phyloP scores from a whole-genome alignment of 495 filamentous ascomycete species.

The Parachaetomium inaequale region DNA sequence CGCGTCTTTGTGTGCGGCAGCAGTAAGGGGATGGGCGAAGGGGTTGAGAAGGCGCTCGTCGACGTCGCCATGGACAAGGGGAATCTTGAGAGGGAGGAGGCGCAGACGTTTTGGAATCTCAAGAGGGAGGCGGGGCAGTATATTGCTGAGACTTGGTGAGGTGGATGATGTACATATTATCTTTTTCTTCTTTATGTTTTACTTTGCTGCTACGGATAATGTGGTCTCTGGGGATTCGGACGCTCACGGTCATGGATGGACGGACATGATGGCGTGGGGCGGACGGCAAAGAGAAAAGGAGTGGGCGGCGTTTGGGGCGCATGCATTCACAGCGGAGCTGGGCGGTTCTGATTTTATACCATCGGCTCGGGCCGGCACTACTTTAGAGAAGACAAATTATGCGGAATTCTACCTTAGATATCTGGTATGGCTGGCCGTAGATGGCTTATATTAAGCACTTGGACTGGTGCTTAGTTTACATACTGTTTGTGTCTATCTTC shows the following conservation, averaged over 20 bases:
- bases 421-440: neutral
- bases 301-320: slow-evolving; percentile 3
- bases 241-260: neutral
- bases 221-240: neutral
- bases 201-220: neutral
- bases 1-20: slow-evolving; percentile 94
- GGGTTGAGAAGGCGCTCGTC: slow-evolving; percentile 77
- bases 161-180: too few relatives aligned
- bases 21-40: slow-evolving; percentile 94
- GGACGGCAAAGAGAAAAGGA: neutral
- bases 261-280: neutral
- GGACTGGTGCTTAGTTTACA: neutral
- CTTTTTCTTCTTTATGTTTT: neutral
- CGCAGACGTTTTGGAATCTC: slow-evolving; percentile 70
- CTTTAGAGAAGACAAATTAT: slow-evolving; percentile 1
- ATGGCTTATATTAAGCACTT: neutral
- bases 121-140: slow-evolving; percentile 85
- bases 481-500: neutral
- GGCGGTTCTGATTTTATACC: slow-evolving; percentile 5
- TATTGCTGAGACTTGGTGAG: slow-evolving; percentile 71
- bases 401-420: slow-evolving; percentile 5
- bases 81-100: slow-evolving; percentile 67
- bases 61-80: slow-evolving; percentile 80
- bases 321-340: slow-evolving; percentile 1
- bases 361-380: slow-evolving; percentile 14